Base-by-base conservation (phyloP, 2,329 filamentous ascomycete species). In the Nannizzia gypsea region DNA sequence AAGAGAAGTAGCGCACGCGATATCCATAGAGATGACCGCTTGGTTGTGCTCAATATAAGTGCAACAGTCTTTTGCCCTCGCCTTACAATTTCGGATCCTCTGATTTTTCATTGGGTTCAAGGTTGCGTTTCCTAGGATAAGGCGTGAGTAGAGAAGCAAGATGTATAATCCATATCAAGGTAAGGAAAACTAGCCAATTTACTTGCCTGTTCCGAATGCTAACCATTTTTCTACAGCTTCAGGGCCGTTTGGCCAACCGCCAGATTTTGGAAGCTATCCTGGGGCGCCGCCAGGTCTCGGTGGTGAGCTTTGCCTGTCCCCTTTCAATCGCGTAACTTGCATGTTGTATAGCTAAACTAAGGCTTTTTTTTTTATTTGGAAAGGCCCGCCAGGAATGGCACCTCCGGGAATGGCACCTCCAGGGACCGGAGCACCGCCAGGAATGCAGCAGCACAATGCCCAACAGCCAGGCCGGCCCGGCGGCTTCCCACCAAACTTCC, bases 271-370 rank as follows among this genome's bases (percentile, higher is more conserved):
- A 65, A 80, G 80, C 60, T 90, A 88, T 67, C 86, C 87, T 62
- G 86, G 83, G 65, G 84, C 86, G 67, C 88, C 88, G 68, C 89
- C 90, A 67, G 89, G 89, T 75, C 84, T 90, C 82, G 88, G 90
- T 92, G 82, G 72, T 31, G 26, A 48, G 62, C 52, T 60, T 13
- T 28, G 24, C 20, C 26, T 44, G 20, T 9, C 26, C 8, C 13
- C 11, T 24, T 38, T 20, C 11, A n/a, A 40, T 13, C n/a, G 40
- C 22, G n/a, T 34, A 31, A 22, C 22, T 36, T 8, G 11, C 26
- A 58, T 6, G 48, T 34, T 38, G 2, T 54, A 50, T 17, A 31
- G 6, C 15, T n/a, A 13, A 34, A 22, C 1, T n/a, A 13, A 11
- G 17, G 20, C 60, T 61, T 66, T 69, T 46, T 61, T 61, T 66